Conservation (phyloP, 2,329 filamentous ascomycete species). For the Aspergillus clavatus region DNA sequence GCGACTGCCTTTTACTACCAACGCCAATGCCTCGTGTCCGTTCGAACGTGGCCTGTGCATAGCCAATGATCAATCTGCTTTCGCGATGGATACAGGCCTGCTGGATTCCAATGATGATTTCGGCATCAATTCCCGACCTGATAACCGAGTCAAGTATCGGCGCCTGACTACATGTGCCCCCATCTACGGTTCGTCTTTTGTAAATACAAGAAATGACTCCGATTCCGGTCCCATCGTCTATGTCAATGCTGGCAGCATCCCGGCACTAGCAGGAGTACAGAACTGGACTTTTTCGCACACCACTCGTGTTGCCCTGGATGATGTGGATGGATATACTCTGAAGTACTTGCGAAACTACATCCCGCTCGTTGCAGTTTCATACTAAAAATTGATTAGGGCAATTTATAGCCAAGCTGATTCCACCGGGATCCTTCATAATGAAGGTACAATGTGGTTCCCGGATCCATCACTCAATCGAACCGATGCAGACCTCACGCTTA, state of each 20-base stretch:
- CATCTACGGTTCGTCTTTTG: slow-evolving; percentile 1
- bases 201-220: neutral
- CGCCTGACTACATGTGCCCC: slow-evolving; percentile 21
- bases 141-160: slow-evolving; percentile 20
- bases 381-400: neutral
- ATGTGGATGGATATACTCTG: neutral
- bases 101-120: slow-evolving; percentile 22
- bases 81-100: slow-evolving; percentile 14
- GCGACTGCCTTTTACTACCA: slow-evolving; percentile 8
- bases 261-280: neutral
- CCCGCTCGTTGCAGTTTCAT: neutral
- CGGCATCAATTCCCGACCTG: slow-evolving; percentile 23
- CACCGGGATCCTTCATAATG: neutral
- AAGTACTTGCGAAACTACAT: neutral
- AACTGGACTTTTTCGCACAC: slow-evolving; percentile 2
- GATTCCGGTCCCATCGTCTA: neutral
- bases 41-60: slow-evolving; percentile 8
- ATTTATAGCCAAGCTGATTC: neutral
- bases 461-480: slow-evolving; percentile 24
- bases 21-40: slow-evolving; percentile 14
- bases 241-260: neutral
- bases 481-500: slow-evolving; percentile 29
- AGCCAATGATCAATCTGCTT: neutral
- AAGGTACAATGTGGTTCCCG: slow-evolving; percentile 15
- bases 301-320: neutral